Base-by-base conservation (phyloP, 2,329 filamentous ascomycete genomes). In the Talaromyces sp. region DNA sequence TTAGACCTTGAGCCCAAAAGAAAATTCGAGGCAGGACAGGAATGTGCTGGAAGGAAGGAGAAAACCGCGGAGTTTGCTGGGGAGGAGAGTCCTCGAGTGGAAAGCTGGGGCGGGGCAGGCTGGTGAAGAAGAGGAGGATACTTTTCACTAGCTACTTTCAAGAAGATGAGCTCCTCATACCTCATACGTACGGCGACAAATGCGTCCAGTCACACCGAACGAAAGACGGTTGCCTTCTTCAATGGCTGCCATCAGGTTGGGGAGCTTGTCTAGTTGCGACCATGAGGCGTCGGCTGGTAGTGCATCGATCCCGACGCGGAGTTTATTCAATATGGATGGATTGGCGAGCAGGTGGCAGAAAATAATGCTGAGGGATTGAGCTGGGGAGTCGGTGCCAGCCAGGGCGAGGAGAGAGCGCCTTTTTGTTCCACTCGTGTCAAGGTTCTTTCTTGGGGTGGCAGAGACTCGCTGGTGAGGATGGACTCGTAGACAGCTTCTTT, bases 241-340 rank as follows among this genome's bases (percentile, higher is more conserved):
- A 8, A 77, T 67, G 10, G 72, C 56, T 1, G 73, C 75, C 3
- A 70, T 67, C 10, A 81, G 65, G 57, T 75, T 76, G 2, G 74
- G 70, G 6, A 75, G 64, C 44, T 68, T 58, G 54, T 77, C 65
- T 3, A 74, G 62, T 24, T 64, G 52, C 10, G 59, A 52, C 61
- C 64, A 65, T 14, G 51, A 33, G 41, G 51, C 61, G 24, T 42
- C 13, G 6, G 17, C 17, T 35, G 47, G 37, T 17, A 36, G 17
- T 24, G 47, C 43, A 14, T 42, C 29, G 32, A 72, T 51, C 45
- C 73, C 67, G 7, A 53, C 47, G 3, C 63, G 66, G 22, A 71
- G 60, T 14, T 47, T 56, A 9, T 52, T 37, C n/a, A 66, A 49
- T n/a, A 66, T 61, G 0, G 30, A 35, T 2, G 68, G 67, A n/a